These are phyloP conservation scores for Rhamnella rubrinervis DNA, from an alignment of 331 rosid species.

Conservation along the genomic window DNA sequence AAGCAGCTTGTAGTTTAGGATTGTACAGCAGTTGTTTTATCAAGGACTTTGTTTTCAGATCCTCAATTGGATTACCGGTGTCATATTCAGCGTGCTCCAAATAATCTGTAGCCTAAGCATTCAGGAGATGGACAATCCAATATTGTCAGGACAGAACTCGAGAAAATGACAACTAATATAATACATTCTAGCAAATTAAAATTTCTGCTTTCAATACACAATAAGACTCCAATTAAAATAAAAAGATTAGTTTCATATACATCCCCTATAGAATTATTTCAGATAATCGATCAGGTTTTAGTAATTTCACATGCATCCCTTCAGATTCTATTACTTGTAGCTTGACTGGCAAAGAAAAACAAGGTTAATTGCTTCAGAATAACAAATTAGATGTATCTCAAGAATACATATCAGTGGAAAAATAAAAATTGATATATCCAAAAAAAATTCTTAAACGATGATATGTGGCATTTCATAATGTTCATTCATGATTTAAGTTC, in stretches of 20 bases:
- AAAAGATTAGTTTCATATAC: neutral
- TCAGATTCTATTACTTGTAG: too few relatives aligned
- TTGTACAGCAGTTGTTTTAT: constrained; percentile 71
- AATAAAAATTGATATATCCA: too few relatives aligned
- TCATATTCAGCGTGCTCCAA: constrained; percentile 94
- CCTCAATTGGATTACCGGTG: constrained; percentile 71
- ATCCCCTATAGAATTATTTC: too few relatives aligned
- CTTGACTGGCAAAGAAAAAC: too few relatives aligned
- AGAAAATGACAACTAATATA: neutral
- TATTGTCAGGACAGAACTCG: constrained; percentile 4
- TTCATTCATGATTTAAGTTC: too few relatives aligned
- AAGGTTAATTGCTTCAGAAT: too few relatives aligned
- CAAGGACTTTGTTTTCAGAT: constrained; percentile 79
- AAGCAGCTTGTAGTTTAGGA: constrained; percentile 87
- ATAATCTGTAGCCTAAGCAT: constrained; percentile 78
- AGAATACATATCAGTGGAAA: too few relatives aligned
- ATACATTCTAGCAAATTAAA: constrained; percentile 2
- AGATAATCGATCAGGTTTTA: too few relatives aligned
- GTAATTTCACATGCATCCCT: too few relatives aligned
- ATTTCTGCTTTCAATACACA: neutral
- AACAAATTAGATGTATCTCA: too few relatives aligned
- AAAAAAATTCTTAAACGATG: too few relatives aligned
- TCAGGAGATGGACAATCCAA: constrained; percentile 14
- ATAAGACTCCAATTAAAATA: constrained; percentile 3
- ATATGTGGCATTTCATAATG: too few relatives aligned